Evolutionary conservation across 768 basidiomycete genomes (phyloP).

Genomic region (Chiua virens): DNA sequence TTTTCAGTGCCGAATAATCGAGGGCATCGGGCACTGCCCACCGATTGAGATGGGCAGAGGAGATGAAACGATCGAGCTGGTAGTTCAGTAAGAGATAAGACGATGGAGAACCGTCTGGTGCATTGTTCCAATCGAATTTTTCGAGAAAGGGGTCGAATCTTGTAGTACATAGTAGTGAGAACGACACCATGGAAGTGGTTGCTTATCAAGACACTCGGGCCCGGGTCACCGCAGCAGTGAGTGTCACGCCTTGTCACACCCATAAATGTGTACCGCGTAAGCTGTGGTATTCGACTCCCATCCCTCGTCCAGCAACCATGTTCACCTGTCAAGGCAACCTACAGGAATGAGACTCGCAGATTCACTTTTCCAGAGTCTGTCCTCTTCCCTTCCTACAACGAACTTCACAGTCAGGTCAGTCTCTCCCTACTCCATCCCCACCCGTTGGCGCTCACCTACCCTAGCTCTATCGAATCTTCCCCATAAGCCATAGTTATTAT

Average conservation of each 20-base stretch:
- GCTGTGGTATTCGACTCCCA: conserved; percentile 19
- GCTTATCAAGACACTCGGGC: too few relatives aligned
- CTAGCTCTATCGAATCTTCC: conserved; percentile 72
- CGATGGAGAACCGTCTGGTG: conserved; percentile 47
- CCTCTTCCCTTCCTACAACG: conserved; percentile 60
- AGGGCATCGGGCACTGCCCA: conserved; percentile 45
- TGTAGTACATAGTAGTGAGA: conserved; percentile 50
- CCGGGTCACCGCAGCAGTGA: neutral
- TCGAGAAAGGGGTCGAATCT: conserved; percentile 57
- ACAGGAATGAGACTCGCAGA: conserved; percentile 66
- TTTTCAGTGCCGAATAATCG: conserved; percentile 40
- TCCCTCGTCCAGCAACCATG: conserved; percentile 41
- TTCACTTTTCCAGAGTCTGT: conserved; percentile 52
- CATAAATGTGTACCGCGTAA: conserved; percentile 15
- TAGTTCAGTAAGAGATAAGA: conserved; percentile 60
- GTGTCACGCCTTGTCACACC: conserved; percentile 24
- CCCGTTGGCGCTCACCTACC: conserved; percentile 19
- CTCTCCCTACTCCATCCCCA: conserved; percentile 3
- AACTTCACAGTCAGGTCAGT: conserved; percentile 63
- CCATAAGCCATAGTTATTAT: conserved; percentile 57
- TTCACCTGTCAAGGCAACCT: conserved; percentile 83
- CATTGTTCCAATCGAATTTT: conserved; percentile 56
- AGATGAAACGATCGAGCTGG: conserved; percentile 59
- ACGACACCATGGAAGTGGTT: conserved; percentile 10
- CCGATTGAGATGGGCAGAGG: conserved; percentile 48